phyloP scores from a whole-genome alignment of 2,329 filamentous ascomycete genomes.

The Fusarium sp. region DNA sequence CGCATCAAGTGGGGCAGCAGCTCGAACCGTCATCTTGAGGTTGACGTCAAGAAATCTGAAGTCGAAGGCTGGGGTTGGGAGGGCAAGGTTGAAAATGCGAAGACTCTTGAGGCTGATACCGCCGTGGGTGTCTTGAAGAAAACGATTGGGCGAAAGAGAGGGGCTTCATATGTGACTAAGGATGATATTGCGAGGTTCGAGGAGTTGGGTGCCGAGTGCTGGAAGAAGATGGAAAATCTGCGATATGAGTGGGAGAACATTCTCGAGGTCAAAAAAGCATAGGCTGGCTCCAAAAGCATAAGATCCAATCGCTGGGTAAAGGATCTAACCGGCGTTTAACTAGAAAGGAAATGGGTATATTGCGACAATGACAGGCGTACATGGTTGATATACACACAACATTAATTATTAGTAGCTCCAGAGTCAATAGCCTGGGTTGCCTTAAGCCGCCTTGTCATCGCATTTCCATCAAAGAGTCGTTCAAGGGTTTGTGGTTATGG shows the following conservation, averaged over 20 bases:
- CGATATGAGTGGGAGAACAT: slow-evolving; percentile 75
- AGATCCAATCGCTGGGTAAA: neutral
- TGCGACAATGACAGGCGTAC: slow-evolving; percentile 41
- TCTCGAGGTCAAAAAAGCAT: slow-evolving; percentile 38
- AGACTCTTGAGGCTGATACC: slow-evolving; percentile 60
- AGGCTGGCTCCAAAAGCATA: slow-evolving; percentile 1
- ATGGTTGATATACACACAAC: slow-evolving; percentile 16
- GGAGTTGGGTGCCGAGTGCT: slow-evolving; percentile 71
- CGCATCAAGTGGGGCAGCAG: slow-evolving; percentile 87
- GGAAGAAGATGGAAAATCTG: slow-evolving; percentile 81
- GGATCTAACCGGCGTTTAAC: slow-evolving; percentile 11
- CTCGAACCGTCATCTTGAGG: slow-evolving; percentile 70
- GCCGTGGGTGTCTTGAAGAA: slow-evolving; percentile 65
- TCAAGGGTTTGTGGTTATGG: slow-evolving; percentile 40
- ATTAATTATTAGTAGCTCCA: slow-evolving; percentile 22
- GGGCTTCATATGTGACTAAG: slow-evolving; percentile 71
- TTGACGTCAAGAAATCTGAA: slow-evolving; percentile 81
- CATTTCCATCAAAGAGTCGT: neutral
- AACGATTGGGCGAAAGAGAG: slow-evolving; percentile 71
- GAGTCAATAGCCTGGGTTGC: neutral
- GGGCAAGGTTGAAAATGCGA: slow-evolving; percentile 67
- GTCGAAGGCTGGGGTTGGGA: slow-evolving; percentile 88
- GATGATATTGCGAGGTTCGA: slow-evolving; percentile 75
- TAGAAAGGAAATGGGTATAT: slow-evolving; percentile 44
- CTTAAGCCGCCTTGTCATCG: neutral